These are phyloP conservation scores for Boletus vinaceobasis DNA, from an alignment of 768 basidiomycete species.

Conservation along the genomic window DNA sequence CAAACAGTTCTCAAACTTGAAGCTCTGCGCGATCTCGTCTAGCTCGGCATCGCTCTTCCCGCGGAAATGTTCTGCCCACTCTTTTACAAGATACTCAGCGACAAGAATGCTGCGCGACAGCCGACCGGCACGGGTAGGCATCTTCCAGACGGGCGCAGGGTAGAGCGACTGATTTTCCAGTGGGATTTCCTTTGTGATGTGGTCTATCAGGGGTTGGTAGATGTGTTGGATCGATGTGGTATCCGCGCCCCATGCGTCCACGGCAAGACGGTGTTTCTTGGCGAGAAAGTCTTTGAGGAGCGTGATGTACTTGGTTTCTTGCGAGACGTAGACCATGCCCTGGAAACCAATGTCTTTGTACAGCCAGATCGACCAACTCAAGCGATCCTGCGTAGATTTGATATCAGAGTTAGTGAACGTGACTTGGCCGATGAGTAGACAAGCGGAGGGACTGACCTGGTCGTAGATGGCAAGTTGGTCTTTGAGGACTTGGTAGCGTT, in stretches of 20 bases:
- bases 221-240: constrained; percentile 49
- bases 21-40: constrained; percentile 72
- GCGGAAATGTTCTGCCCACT: constrained; percentile 69
- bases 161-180: constrained; percentile 56
- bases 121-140: constrained; percentile 51
- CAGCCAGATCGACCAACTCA: constrained; percentile 84
- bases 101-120: constrained; percentile 66
- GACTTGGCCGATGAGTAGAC: not conserved
- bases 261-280: constrained; percentile 74
- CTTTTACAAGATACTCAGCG: constrained; percentile 65
- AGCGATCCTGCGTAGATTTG: constrained; percentile 43
- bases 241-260: constrained; percentile 79
- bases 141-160: constrained; percentile 62
- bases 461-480: constrained; percentile 75
- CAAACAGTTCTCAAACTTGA: constrained; percentile 66
- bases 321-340: constrained; percentile 76
- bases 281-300: constrained; percentile 66
- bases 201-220: constrained; percentile 65
- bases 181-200: constrained; percentile 57
- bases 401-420: not conserved
- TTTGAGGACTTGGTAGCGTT: constrained; percentile 61
- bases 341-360: constrained; percentile 88
- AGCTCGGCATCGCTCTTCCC: constrained; percentile 58
- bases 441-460: constrained; percentile 18
- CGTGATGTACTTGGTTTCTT: constrained; percentile 66